Conservation (phyloP, 768 basidiomycete species). For the Botryobasidium botryosum region DNA sequence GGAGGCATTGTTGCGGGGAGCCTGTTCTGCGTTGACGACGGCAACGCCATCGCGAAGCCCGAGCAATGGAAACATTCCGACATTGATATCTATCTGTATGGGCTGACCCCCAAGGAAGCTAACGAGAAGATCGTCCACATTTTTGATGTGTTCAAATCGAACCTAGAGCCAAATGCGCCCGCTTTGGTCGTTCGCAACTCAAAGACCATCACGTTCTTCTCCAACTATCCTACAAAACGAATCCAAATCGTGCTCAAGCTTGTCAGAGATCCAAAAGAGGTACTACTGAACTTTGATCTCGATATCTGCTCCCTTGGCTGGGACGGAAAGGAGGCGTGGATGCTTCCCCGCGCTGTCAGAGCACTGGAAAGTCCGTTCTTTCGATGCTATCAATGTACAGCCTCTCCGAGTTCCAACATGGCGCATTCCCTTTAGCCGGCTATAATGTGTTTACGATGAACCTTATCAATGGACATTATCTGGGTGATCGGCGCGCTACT, state of each 20-base stretch:
- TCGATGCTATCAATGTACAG: too few relatives aligned
- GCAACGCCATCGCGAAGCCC: constrained; percentile 3
- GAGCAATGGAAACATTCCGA: constrained; percentile 8
- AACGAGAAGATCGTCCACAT: constrained; percentile 9
- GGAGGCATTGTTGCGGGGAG: constrained; percentile 10
- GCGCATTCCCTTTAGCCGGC: constrained; percentile 1
- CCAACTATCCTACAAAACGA: neutral
- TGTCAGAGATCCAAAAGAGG: constrained; percentile 3
- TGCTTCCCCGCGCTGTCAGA: constrained; percentile 10
- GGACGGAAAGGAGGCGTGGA: constrained; percentile 8
- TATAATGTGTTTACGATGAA: constrained; percentile 12
- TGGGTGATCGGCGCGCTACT: constrained; percentile 8
- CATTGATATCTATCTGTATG: constrained; percentile 11
- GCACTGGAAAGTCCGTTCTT: constrained; percentile 12
- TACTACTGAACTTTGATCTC: constrained; percentile 12
- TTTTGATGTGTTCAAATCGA: constrained; percentile 6
- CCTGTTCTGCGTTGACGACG: neutral
- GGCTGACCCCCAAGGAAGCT: constrained; percentile 3
- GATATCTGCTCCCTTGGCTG: constrained; percentile 10
- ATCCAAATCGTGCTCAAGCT: constrained; percentile 11
- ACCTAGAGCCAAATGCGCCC: constrained; percentile 1
- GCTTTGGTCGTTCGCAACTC: constrained; percentile 11
- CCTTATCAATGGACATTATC: constrained; percentile 10
- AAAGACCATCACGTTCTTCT: constrained; percentile 10
- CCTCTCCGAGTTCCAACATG: too few relatives aligned